Percentiles rank a stretch among this genome's conserved stretches.
phyloP scores from a whole-genome alignment of 2,329 filamentous ascomycete species.

The Hypomyces rosellus region DNA sequence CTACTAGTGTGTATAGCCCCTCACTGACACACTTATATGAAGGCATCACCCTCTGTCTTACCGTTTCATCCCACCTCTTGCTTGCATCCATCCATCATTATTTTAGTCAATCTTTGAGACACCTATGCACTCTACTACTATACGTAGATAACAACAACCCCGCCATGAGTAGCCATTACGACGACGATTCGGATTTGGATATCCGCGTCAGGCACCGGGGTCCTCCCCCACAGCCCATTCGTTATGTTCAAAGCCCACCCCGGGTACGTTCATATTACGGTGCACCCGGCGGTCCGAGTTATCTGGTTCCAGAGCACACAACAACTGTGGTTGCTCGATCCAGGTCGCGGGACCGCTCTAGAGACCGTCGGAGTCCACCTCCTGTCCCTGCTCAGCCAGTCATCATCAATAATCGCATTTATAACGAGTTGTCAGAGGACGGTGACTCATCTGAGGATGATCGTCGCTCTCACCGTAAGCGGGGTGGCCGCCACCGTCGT shows the following conservation, averaged over 20 bases:
- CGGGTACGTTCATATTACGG: conserved; percentile 36
- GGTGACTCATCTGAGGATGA: conserved; percentile 26
- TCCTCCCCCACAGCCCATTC: conserved; percentile 33
- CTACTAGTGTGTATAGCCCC: background rate
- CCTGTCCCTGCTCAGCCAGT: conserved; percentile 37
- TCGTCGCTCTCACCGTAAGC: conserved; percentile 19
- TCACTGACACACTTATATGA: no score
- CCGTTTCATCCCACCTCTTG: no score
- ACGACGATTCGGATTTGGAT: conserved; percentile 51
- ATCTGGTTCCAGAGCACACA: conserved; percentile 39
- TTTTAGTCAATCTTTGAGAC: background rate
- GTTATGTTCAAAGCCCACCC: conserved; percentile 40
- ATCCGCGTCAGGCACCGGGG: conserved; percentile 40
- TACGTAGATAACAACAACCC: background rate
- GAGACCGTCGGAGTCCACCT: conserved; percentile 40
- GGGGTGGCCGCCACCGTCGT: conserved; percentile 22
- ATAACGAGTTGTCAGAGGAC: conserved; percentile 42
- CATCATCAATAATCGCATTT: conserved; percentile 53
- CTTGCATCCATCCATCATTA: background rate
- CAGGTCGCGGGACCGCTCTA: conserved; percentile 35
- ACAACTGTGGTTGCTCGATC: conserved; percentile 39
- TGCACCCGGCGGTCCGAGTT: conserved; percentile 32
- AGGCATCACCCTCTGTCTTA: no score
- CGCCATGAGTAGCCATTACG: conserved; percentile 36
- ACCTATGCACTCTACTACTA: background rate